Conservation (phyloP, 1,284 basidiomycete species). For the Pseudozyma hubeiensis region DNA sequence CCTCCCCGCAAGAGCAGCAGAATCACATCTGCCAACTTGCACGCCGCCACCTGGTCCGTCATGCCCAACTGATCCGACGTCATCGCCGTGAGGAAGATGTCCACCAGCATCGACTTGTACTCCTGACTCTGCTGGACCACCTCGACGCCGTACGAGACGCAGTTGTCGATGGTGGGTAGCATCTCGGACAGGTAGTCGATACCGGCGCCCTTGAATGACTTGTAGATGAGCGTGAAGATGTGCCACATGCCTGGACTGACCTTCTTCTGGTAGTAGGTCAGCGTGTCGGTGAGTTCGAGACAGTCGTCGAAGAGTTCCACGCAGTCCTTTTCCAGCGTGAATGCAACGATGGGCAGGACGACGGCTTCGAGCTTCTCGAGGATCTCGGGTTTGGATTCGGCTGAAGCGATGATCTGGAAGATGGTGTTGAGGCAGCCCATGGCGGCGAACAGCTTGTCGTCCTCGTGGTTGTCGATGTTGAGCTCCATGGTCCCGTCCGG, state of each 20-base stretch:
- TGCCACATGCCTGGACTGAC: constrained; percentile 88
- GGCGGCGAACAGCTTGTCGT: constrained; percentile 73
- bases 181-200: constrained; percentile 85
- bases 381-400: constrained; percentile 81
- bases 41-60: constrained; percentile 79
- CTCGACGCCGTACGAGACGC: constrained; percentile 84
- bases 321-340: constrained; percentile 74
- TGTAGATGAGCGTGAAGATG: constrained; percentile 84
- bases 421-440: constrained; percentile 77
- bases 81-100: constrained; percentile 84
- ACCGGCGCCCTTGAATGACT: constrained; percentile 84
- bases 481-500: constrained; percentile 69
- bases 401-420: constrained; percentile 73
- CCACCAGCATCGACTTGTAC: constrained; percentile 83
- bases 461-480: constrained; percentile 78
- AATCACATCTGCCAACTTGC: constrained; percentile 84
- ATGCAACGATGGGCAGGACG: constrained; percentile 80
- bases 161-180: constrained; percentile 89
- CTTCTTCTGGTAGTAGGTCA: constrained; percentile 83
- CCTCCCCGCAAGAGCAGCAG: constrained; percentile 82
- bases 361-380: constrained; percentile 83
- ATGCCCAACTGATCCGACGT: constrained; percentile 78
- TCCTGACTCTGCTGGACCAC: constrained; percentile 79
- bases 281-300: constrained; percentile 84
- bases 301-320: constrained; percentile 83